Base-by-base conservation (phyloP, 768 basidiomycete species). In the Leccinum rimulosum region DNA sequence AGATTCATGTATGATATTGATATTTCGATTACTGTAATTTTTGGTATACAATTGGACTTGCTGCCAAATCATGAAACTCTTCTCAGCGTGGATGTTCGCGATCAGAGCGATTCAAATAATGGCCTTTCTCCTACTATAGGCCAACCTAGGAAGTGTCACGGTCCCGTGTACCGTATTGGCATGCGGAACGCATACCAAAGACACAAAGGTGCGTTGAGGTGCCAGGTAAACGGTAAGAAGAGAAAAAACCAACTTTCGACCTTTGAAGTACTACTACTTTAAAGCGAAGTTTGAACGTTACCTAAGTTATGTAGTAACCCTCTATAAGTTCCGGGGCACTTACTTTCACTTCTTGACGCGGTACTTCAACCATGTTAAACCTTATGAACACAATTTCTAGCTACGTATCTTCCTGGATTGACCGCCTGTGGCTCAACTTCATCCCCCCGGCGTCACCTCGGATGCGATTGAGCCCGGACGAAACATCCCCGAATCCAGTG, bases 31-130 rank as follows among this genome's bases (percentile, higher is more conserved):
- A 50, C 9, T 27, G 30, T 8, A 2, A 48, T 35, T 35, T 12
- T 27, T 6, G 17, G 28, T 9, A 8, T 27, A 38, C 25, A 52
- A 35, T 28, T n/a, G 48, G 14, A 54, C 33, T 60, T 89, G 80
- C 89, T 59, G 87, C 89, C 89, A 74, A 83, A 77, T 77, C 86
- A 91, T 91, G 89, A 92, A 92, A 91, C 89, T 88, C 88, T 82
- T 82, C 76, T 83, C 85, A 66, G 82, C 87, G 86, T 91, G 76
- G 63, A 69, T 70, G 57, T 76, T 70, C 78, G 88, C 81, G 85
- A 85, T 85, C 73, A 78, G 87, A 91, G 89, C 83, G 89, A 91
- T 92, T 91, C n/a, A n/a, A n/a, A 91, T 84, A 72, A 79, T 80
- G 89, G 89, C 85, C 73, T 49, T 76, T 74, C 60, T 54, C 52